Percentiles rank a stretch among this genome's conserved stretches.
phyloP scores from a whole-genome alignment of 78 protist species.

The Planoprotostelium fungivorum region DNA sequence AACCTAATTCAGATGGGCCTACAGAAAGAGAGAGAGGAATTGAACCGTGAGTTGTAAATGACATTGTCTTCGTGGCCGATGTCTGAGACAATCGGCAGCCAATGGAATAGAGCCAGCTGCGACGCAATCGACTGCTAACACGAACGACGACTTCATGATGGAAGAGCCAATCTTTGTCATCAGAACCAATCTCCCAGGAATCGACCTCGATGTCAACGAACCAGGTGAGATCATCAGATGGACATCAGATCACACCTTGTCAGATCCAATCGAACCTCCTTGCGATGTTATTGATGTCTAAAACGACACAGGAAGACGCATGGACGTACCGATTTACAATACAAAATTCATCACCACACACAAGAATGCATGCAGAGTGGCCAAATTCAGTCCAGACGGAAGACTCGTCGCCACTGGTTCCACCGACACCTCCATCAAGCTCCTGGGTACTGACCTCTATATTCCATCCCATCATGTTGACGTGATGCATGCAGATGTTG shows the following conservation, averaged over 20 bases:
- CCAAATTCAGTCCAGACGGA: constrained; percentile 66
- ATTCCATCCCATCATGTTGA: too few relatives aligned
- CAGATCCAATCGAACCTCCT: neutral
- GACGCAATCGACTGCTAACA: neutral
- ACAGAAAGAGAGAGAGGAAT: constrained; percentile 18
- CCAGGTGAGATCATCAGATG: neutral
- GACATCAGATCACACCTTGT: too few relatives aligned
- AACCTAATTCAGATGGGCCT: neutral
- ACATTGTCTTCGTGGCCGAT: neutral
- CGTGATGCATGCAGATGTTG: too few relatives aligned
- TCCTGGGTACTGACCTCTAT: constrained; percentile 19
- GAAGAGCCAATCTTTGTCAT: neutral
- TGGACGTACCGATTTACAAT: constrained; percentile 14
- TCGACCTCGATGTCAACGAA: constrained; percentile 22
- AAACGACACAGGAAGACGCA: neutral
- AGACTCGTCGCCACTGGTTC: constrained; percentile 70
- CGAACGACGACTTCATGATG: neutral
- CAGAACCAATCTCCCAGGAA: neutral
- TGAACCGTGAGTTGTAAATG: constrained; percentile 3
- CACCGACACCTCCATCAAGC: constrained; percentile 63
- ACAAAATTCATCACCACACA: constrained; percentile 71
- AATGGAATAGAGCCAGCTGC: neutral
- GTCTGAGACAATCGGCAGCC: neutral
- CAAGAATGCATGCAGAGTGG: constrained; percentile 68
- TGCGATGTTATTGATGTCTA: neutral